These are phyloP conservation scores for Leptodontidium sp. DNA, from an alignment of 2,329 filamentous ascomycete genomes.

Conservation along the genomic window DNA sequence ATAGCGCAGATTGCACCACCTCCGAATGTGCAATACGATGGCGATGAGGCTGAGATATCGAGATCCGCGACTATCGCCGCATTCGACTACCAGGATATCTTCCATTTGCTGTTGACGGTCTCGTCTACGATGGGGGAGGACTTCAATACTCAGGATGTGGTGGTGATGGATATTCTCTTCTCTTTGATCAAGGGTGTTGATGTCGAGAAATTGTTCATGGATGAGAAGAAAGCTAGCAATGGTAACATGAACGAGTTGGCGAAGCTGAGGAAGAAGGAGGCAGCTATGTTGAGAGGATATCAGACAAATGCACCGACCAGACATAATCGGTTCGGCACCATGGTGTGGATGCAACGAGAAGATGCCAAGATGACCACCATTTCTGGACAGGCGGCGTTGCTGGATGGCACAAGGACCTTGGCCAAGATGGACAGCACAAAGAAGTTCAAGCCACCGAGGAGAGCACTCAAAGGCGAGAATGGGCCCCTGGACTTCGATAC, in stretches of 20 bases:
- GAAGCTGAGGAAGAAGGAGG: conserved; percentile 80
- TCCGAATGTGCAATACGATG: conserved; percentile 76
- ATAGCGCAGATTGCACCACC: conserved; percentile 84
- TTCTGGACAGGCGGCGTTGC: conserved; percentile 86
- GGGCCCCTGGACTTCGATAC: conserved; percentile 80
- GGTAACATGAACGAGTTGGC: conserved; percentile 78
- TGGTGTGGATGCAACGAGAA: conserved; percentile 94
- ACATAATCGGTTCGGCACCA: conserved; percentile 94
- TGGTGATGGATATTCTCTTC: conserved; percentile 91
- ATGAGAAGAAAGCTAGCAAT: conserved; percentile 73
- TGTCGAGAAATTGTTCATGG: conserved; percentile 84
- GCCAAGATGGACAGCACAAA: conserved; percentile 92
- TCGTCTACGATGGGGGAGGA: conserved; percentile 94
- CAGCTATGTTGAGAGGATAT: conserved; percentile 80
- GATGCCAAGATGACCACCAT: conserved; percentile 86
- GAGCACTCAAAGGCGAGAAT: conserved; percentile 66
- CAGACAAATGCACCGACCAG: conserved; percentile 82
- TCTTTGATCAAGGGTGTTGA: conserved; percentile 92
- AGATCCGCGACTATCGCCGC: conserved; percentile 87
- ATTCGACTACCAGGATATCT: conserved; percentile 90
- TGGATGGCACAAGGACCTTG: conserved; percentile 75
- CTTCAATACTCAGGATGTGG: conserved; percentile 86
- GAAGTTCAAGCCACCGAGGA: conserved; percentile 84
- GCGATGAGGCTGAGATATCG: conserved; percentile 89
- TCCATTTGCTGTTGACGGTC: conserved; percentile 83